These are phyloP conservation scores for Rutidosis leptorrhynchoides DNA, from an alignment of 129 eudicot species.

Conservation along the genomic window DNA sequence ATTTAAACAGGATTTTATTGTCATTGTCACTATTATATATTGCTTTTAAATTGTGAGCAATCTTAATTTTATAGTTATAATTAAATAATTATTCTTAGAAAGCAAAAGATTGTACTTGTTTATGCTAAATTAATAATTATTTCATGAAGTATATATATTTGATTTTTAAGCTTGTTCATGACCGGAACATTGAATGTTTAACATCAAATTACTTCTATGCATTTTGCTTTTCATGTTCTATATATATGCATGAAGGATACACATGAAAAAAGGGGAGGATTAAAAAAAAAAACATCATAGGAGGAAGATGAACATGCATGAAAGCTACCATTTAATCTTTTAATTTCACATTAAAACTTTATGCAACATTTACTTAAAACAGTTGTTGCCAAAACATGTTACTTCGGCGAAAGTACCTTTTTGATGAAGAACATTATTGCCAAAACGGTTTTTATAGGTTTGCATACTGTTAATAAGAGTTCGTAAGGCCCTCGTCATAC, in stretches of 20 bases:
- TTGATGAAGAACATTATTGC: background rate
- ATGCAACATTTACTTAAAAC: background rate
- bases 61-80: too few relatives aligned
- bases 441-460: background rate
- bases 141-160: constrained; percentile 5
- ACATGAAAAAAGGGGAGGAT: background rate
- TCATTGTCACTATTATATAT: too few relatives aligned
- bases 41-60: too few relatives aligned
- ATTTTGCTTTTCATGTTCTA: background rate
- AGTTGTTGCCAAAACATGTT: background rate
- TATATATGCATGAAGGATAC: background rate
- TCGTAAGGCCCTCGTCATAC: background rate
- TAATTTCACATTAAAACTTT: background rate
- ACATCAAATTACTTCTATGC: too few relatives aligned
- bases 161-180: background rate
- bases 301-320: background rate
- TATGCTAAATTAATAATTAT: background rate
- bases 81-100: too few relatives aligned
- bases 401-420: background rate
- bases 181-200: too few relatives aligned
- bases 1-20: too few relatives aligned
- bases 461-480: background rate
- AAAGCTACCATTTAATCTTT: background rate
- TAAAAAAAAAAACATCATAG: background rate
- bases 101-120: too few relatives aligned